phyloP scores from a whole-genome alignment of 2,329 filamentous ascomycete genomes.

The Thielaviopsis ethacetica region DNA sequence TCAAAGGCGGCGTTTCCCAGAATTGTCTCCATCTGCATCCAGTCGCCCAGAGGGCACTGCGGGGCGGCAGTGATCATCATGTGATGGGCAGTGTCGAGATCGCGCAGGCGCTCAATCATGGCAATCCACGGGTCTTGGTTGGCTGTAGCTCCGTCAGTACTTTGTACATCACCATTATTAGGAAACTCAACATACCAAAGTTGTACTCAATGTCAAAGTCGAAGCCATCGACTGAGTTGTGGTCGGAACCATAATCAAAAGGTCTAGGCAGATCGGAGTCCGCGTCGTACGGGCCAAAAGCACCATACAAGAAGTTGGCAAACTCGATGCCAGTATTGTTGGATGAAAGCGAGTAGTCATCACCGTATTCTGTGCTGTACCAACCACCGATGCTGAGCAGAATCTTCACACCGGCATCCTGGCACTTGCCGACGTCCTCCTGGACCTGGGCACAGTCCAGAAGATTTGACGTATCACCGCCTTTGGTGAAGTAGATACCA shows the following conservation, averaged over 20 bases:
- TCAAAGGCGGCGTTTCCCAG: conserved; percentile 26
- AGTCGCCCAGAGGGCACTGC: conserved; percentile 23
- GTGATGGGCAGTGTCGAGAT: conserved; percentile 15
- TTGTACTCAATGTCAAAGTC: conserved; percentile 26
- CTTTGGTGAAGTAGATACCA: conserved; percentile 15
- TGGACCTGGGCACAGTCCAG: conserved; percentile 23
- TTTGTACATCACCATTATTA: neutral
- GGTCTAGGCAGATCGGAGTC: conserved; percentile 22
- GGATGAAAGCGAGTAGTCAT: conserved; percentile 20
- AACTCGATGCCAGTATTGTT: conserved; percentile 20
- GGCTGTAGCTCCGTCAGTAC: conserved; percentile 9
- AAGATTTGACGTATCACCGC: conserved; percentile 17
- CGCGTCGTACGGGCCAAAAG: conserved; percentile 23
- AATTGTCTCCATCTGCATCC: conserved; percentile 21
- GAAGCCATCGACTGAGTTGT: conserved; percentile 24
- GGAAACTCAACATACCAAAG: conserved; percentile 17
- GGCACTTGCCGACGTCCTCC: conserved; percentile 26
- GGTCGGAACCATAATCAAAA: conserved; percentile 18
- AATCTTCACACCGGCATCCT: conserved; percentile 25
- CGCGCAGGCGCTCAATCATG: conserved; percentile 23
- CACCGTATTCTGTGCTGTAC: conserved; percentile 12
- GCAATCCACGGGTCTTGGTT: conserved; percentile 23
- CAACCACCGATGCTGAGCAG: conserved; percentile 24
- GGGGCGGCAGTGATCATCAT: conserved; percentile 28
- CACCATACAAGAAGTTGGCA: conserved; percentile 23